Percentiles rank a stretch among this genome's conserved stretches.
Conservation (phyloP, 2,329 filamentous ascomycete genomes). For the Diaporthe vexans region DNA sequence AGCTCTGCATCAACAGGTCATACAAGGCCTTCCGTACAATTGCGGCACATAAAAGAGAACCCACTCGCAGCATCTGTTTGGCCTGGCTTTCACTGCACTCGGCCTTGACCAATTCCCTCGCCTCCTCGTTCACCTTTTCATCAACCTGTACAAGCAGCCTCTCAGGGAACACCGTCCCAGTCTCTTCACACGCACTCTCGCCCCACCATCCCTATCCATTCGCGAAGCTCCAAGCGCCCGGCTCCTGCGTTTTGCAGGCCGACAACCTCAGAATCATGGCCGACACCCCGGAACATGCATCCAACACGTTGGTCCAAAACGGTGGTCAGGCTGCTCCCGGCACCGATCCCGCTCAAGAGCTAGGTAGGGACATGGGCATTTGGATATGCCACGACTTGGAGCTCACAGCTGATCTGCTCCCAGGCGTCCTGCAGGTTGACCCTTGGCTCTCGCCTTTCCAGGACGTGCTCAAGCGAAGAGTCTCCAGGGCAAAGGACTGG, state of each 20-base stretch:
- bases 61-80: slow-evolving; percentile 46
- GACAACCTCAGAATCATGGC: slow-evolving; percentile 51
- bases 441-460: slow-evolving; percentile 91
- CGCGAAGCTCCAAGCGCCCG: not conserved
- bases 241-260: not conserved
- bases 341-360: slow-evolving; percentile 75
- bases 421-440: slow-evolving; percentile 89
- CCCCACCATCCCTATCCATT: slow-evolving; percentile 1
- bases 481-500: slow-evolving; percentile 86
- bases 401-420: slow-evolving; percentile 37
- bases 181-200: not conserved
- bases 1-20: slow-evolving; percentile 18
- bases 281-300: slow-evolving; percentile 55
- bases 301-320: slow-evolving; percentile 59
- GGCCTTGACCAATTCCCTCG: not conserved
- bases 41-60: slow-evolving; percentile 20
- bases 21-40: slow-evolving; percentile 1
- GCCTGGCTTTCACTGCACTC: not conserved
- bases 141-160: slow-evolving; percentile 1
- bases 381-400: slow-evolving; percentile 3
- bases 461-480: slow-evolving; percentile 82
- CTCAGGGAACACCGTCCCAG: not conserved
- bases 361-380: slow-evolving; percentile 65
- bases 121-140: not conserved
- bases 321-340: slow-evolving; percentile 57